Percentiles rank a stretch among this genome's conserved stretches.
phyloP scores from a whole-genome alignment of 495 filamentous ascomycete species.

The Aspergillus sclerotioniger region DNA sequence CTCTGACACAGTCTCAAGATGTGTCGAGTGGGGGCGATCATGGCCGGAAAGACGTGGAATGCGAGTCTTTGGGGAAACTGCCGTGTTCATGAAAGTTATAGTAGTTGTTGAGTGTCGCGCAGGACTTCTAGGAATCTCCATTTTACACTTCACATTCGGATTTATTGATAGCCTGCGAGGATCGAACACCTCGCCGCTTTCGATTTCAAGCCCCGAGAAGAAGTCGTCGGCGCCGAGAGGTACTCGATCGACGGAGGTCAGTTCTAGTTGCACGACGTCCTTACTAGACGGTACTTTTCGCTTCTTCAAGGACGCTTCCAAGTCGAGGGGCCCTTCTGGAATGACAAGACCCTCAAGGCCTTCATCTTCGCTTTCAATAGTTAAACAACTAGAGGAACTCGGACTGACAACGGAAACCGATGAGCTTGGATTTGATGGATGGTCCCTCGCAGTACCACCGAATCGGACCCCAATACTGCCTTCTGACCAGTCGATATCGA shows the following conservation, averaged over 20 bases:
- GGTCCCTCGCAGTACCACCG: slow-evolving; percentile 77
- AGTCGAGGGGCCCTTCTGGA: slow-evolving; percentile 77
- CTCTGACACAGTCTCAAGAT: slow-evolving; percentile 88
- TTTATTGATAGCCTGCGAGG: slow-evolving; percentile 81
- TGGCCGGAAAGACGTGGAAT: slow-evolving; percentile 65
- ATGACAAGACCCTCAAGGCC: slow-evolving; percentile 80
- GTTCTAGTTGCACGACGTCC: slow-evolving; percentile 29
- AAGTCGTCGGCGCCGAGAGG: slow-evolving; percentile 70
- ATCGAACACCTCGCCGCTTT: slow-evolving; percentile 75
- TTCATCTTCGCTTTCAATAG: slow-evolving; percentile 93
- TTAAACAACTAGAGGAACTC: slow-evolving; percentile 84
- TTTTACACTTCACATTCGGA: slow-evolving; percentile 87
- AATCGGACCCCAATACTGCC: slow-evolving; percentile 86
- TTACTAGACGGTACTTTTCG: slow-evolving; percentile 55
- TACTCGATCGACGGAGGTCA: slow-evolving; percentile 28
- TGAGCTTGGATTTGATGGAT: slow-evolving; percentile 74
- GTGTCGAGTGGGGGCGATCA: slow-evolving; percentile 65
- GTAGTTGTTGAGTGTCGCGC: slow-evolving; percentile 74
- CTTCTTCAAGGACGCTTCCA: slow-evolving; percentile 71
- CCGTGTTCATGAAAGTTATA: slow-evolving; percentile 80
- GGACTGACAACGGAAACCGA: slow-evolving; percentile 87
- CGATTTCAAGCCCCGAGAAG: slow-evolving; percentile 83
- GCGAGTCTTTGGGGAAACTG: slow-evolving; percentile 48
- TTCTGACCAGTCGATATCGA: slow-evolving; percentile 84
- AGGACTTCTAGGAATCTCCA: slow-evolving; percentile 62